Evolutionary conservation across 192 early-diverging fungal species (phyloP).

Genomic region (Backusella circina): DNA sequence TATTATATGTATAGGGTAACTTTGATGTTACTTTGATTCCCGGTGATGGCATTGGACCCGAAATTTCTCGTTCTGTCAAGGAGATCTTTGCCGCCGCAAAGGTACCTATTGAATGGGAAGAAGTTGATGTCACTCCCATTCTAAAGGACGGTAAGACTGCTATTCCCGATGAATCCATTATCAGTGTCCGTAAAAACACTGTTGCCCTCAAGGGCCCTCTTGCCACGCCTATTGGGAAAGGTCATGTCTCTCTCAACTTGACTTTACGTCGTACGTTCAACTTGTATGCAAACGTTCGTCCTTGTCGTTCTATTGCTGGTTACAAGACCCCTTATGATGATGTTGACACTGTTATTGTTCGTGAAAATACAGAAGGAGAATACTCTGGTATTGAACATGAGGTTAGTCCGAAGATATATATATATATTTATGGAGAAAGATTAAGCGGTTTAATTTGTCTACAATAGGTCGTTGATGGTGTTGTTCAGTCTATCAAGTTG

Average conservation of each 20-base stretch:
- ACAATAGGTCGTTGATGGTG: conserved; percentile 75
- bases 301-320: conserved; percentile 92
- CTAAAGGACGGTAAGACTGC: conserved; percentile 87
- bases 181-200: conserved; percentile 92
- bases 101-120: conserved; percentile 95
- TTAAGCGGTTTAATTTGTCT: background rate
- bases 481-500: conserved; percentile 98
- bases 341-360: conserved; percentile 95
- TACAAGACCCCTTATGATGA: conserved; percentile 94
- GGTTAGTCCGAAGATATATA: background rate
- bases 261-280: conserved; percentile 90
- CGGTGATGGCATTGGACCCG: conserved; percentile 97
- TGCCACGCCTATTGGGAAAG: conserved; percentile 97
- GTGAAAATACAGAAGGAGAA: conserved; percentile 99
- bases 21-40: conserved; percentile 92
- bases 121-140: conserved; percentile 88
- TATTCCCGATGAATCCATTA: conserved; percentile 86
- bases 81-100: conserved; percentile 87
- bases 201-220: conserved; percentile 96
- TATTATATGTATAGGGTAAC: conserved; percentile 54
- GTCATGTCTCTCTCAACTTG: conserved; percentile 93
- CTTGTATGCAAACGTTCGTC: conserved; percentile 96
- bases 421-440: background rate
- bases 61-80: conserved; percentile 91
- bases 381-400: conserved; percentile 98